Conservation (phyloP, 768 basidiomycete genomes). For the Calocybe indica region DNA sequence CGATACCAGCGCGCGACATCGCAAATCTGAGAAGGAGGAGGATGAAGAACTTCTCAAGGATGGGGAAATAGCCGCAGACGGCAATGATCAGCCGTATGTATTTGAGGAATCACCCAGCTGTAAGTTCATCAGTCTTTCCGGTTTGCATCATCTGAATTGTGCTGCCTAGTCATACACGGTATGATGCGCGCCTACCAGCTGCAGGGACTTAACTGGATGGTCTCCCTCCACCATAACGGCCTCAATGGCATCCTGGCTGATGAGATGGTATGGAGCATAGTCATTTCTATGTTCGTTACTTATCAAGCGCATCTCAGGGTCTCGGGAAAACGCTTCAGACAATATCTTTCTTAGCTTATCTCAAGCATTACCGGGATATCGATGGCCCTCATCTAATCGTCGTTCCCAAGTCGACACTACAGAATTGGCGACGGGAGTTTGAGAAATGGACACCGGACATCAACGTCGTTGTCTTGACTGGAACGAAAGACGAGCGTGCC, state of each 20-base stretch:
- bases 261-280: constrained; percentile 64
- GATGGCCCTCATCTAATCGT: constrained; percentile 89
- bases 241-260: constrained; percentile 96
- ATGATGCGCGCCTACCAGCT: constrained; percentile 91
- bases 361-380: constrained; percentile 75
- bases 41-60: constrained; percentile 93
- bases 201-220: constrained; percentile 97
- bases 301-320: constrained; percentile 44
- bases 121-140: constrained; percentile 27
- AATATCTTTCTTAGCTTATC: constrained; percentile 93
- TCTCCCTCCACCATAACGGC: constrained; percentile 92
- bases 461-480: constrained; percentile 75
- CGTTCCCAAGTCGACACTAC: constrained; percentile 96
- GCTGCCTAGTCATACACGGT: constrained; percentile 71
- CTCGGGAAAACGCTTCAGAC: constrained; percentile 98
- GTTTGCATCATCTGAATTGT: too few species aligned
- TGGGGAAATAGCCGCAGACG: constrained; percentile 71
- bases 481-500: constrained; percentile 84
- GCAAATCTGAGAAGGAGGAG: constrained; percentile 97
- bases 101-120: constrained; percentile 94
- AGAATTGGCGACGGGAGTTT: constrained; percentile 97
- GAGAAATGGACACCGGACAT: constrained; percentile 87
- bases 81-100: constrained; percentile 86
- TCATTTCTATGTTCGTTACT: background rate
- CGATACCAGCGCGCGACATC: constrained; percentile 74